phyloP scores from a whole-genome alignment of 2,329 filamentous ascomycete genomes.

The Tolypocladium tundrense region DNA sequence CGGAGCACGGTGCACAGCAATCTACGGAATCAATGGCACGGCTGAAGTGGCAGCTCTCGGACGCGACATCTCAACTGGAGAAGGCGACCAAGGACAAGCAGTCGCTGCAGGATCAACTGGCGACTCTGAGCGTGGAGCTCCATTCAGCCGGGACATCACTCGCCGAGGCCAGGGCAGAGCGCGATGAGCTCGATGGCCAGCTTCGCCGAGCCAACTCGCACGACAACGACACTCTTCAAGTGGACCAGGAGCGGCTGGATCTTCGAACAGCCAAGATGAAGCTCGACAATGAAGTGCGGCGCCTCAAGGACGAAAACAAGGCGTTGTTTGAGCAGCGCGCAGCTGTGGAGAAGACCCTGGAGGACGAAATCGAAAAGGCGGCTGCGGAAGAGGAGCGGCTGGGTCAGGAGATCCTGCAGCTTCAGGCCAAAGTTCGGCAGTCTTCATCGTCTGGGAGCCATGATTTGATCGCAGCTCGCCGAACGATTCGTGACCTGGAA shows the following conservation, averaged over 20 bases:
- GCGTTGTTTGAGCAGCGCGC: conserved; percentile 45
- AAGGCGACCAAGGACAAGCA: conserved; percentile 51
- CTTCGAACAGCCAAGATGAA: conserved; percentile 57
- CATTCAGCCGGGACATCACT: conserved; percentile 45
- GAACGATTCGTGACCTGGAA: conserved; percentile 57
- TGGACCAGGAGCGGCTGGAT: conserved; percentile 61
- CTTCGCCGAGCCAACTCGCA: conserved; percentile 44
- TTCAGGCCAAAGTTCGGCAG: conserved; percentile 35
- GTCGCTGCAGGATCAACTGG: conserved; percentile 51
- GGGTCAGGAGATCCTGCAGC: conserved; percentile 40
- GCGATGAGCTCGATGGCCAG: conserved; percentile 55
- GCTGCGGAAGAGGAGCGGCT: conserved; percentile 56
- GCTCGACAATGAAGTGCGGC: conserved; percentile 56
- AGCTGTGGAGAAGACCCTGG: conserved; percentile 51
- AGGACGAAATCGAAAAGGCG: conserved; percentile 56
- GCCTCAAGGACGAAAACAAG: conserved; percentile 54
- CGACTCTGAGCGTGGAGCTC: conserved; percentile 49
- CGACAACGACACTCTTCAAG: conserved; percentile 46
- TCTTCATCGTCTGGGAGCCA: conserved; percentile 38
- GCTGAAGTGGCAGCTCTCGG: conserved; percentile 46
- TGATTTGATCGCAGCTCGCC: conserved; percentile 48
- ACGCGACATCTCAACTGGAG: conserved; percentile 46
- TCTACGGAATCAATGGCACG: conserved; percentile 36
- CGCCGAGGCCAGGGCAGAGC: conserved; percentile 51
- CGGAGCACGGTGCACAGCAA: conserved; percentile 22